A percentile compares a stretch with the other conserved stretches of the same genome.
Evolutionary conservation across 2,329 filamentous ascomycete species (phyloP).

Genomic region (Sclerotinia nivalis): DNA sequence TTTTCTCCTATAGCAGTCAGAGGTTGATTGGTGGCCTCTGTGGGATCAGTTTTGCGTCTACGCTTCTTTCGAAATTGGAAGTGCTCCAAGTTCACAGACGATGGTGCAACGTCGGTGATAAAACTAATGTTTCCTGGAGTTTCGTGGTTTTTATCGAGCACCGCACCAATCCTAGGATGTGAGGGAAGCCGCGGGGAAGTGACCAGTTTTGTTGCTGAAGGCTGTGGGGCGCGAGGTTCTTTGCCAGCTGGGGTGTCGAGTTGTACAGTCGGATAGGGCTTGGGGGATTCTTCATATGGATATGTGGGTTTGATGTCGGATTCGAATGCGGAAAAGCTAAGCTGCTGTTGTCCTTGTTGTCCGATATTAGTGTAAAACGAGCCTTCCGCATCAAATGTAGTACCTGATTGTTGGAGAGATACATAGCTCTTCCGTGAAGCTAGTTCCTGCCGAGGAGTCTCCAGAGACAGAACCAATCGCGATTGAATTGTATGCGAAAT

Average conservation of each 20-base stretch:
- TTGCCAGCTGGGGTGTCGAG: neutral
- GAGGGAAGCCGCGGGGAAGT: slow-evolving; percentile 12
- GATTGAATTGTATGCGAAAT: neutral
- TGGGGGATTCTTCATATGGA: neutral
- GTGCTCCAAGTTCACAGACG: slow-evolving; percentile 37
- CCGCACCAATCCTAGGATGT: neutral
- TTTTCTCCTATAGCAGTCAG: neutral
- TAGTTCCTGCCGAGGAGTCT: neutral
- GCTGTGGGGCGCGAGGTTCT: neutral
- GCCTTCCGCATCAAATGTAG: neutral
- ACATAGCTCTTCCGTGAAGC: neutral
- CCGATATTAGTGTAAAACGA: slow-evolving; percentile 13
- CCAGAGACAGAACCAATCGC: neutral
- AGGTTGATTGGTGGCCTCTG: neutral
- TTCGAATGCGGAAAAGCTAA: neutral
- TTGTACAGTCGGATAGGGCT: neutral
- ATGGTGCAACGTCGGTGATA: slow-evolving; percentile 38
- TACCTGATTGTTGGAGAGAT: neutral
- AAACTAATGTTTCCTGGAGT: slow-evolving; percentile 33
- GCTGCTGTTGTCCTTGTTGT: slow-evolving; percentile 5
- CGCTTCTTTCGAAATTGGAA: slow-evolving; percentile 38
- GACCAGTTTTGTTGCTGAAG: neutral
- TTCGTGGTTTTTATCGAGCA: neutral
- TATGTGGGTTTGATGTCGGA: neutral
- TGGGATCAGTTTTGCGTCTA: slow-evolving; percentile 1